Evolutionary conservation across 768 basidiomycete genomes (phyloP).

Genomic region (Boletus sp.): DNA sequence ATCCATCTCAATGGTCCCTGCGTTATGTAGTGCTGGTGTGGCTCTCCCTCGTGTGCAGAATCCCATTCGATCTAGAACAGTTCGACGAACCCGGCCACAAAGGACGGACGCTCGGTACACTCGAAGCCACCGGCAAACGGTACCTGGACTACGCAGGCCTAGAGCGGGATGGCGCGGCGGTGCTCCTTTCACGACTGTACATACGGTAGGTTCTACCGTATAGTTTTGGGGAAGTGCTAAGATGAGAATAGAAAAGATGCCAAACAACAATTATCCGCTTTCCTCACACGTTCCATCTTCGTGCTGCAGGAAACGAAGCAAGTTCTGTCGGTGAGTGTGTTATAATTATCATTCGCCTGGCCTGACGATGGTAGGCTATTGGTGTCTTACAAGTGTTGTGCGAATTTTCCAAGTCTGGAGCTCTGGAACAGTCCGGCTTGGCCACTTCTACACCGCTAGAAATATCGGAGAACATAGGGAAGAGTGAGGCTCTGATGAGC

Average conservation of each 20-base stretch:
- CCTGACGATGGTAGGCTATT: slow-evolving; percentile 46
- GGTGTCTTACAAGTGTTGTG: slow-evolving; percentile 68
- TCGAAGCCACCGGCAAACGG: slow-evolving; percentile 58
- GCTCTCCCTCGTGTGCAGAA: slow-evolving; percentile 91
- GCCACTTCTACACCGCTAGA: slow-evolving; percentile 44
- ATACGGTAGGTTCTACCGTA: slow-evolving; percentile 51
- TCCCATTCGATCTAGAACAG: slow-evolving; percentile 87
- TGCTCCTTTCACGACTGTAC: slow-evolving; percentile 79
- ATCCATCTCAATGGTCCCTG: slow-evolving; percentile 64
- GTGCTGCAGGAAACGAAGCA: slow-evolving; percentile 40
- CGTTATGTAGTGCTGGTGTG: slow-evolving; percentile 85
- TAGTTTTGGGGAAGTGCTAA: slow-evolving; percentile 7
- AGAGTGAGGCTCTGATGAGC: slow-evolving; percentile 36
- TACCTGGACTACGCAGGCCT: slow-evolving; percentile 69
- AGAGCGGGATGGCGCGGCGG: slow-evolving; percentile 79
- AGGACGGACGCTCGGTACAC: slow-evolving; percentile 50
- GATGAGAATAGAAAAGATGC: slow-evolving; percentile 53
- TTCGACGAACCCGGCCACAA: slow-evolving; percentile 63
- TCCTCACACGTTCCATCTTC: slow-evolving; percentile 47
- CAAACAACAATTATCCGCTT: slow-evolving; percentile 43
- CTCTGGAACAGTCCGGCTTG: slow-evolving; percentile 48
- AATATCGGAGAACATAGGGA: slow-evolving; percentile 43
- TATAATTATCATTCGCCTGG: neutral
- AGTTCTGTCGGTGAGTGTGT: slow-evolving; percentile 46
- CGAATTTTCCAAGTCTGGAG: slow-evolving; percentile 63